Evolutionary conservation across 140 eudicot genomes (phyloP), one percentile per base, ranked within the genome.

Genomic region (Bidens hawaiensis): DNA sequence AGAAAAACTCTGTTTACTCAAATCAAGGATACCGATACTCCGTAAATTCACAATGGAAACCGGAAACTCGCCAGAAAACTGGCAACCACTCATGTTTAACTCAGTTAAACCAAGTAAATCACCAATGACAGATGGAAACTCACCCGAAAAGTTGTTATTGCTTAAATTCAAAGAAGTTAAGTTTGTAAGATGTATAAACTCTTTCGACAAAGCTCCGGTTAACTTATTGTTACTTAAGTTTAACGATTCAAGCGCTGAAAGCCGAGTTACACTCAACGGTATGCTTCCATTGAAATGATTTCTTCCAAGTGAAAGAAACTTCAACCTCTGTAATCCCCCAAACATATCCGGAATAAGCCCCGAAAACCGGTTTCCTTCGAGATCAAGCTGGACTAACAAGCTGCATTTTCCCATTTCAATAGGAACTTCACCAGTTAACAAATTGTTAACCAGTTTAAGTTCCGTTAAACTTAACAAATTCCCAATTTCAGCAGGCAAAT

Each of bases 11-110:
- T 87, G 99, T 56, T 79, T 88, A 60, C 99, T 91, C 78, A 91
- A 80, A 83, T 91, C 99, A 62, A 91, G 81, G 59, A 68, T 36
- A 27, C 59, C 72, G 36, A 91, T 78, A 76, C 79, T 80, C 65
- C 67, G 68, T 22, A 91, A 75, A 74, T 67, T 81, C 5, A 77
- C 80, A 6, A 91, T 56, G 26, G 78, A 76, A 1, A 72, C 46
- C 2, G 95, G 95, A 67, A 91, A 65, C 1, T 3, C 22, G 19
- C 99, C 99, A 0, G 87, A 88, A 67, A 91, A 85, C 65, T 76
- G 74, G 81, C 86, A 78, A 43, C 80, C 76, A 75, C 99, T 91
- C 85, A 91, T 46, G 73, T 91, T 91, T 42, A 91, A 61, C 61
- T 74, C 81, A 25, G 26, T 46, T 51, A 91, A 65, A 9, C 81